Evolutionary conservation across 1,284 basidiomycete species (phyloP).

Genomic region (Farysia itapuensis): DNA sequence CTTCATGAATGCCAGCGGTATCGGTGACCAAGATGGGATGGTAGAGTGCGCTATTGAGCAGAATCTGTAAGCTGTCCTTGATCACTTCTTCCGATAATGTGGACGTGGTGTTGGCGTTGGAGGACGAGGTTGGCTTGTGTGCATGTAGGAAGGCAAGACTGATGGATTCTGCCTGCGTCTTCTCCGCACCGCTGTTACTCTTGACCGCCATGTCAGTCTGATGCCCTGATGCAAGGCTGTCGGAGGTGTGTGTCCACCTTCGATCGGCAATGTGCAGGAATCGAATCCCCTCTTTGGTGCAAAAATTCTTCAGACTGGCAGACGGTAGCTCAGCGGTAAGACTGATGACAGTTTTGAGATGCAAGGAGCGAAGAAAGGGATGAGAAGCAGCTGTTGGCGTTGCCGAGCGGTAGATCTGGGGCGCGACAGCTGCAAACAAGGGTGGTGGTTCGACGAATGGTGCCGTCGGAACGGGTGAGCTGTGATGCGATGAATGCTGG

Average conservation of each 20-base stretch:
- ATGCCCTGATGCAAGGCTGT: neutral
- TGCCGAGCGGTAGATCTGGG: constrained; percentile 48
- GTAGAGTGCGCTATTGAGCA: constrained; percentile 33
- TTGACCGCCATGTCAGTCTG: neutral
- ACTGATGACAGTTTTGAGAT: constrained; percentile 45
- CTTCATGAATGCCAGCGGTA: constrained; percentile 53
- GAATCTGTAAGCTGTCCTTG: constrained; percentile 49
- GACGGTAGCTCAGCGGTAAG: constrained; percentile 51
- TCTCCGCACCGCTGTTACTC: neutral
- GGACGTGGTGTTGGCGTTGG: constrained; percentile 18
- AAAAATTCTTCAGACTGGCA: constrained; percentile 28
- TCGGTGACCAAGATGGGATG: constrained; percentile 54
- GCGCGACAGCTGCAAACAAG: constrained; percentile 44
- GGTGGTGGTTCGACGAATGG: constrained; percentile 41
- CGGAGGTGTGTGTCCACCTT: constrained; percentile 6
- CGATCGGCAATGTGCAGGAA: constrained; percentile 47
- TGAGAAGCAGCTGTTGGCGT: constrained; percentile 32
- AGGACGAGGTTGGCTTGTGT: constrained; percentile 5
- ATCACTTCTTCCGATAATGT: constrained; percentile 41
- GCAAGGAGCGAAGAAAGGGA: constrained; percentile 34
- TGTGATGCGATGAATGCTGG: no score
- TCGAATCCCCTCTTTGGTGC: constrained; percentile 21
- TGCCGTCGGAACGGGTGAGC: constrained; percentile 27
- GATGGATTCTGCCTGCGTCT: neutral
- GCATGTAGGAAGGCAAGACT: constrained; percentile 14